phyloP scores from a whole-genome alignment of 2,329 filamentous ascomycete species.

The Colletotrichum eremochloae region DNA sequence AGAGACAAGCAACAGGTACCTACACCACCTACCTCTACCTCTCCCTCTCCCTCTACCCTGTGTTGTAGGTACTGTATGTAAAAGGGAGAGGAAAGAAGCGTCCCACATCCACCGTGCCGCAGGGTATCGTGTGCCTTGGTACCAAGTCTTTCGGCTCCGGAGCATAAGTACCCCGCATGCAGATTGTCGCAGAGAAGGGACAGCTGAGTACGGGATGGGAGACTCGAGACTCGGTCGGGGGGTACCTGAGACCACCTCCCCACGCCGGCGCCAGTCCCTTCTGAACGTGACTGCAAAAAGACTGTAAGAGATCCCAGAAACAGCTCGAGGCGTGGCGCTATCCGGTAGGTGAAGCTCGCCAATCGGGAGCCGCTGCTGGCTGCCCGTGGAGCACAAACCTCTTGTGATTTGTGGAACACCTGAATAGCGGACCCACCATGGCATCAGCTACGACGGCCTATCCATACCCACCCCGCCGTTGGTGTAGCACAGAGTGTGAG shows the following conservation, averaged over 20 bases:
- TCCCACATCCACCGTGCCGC: slow-evolving; percentile 31
- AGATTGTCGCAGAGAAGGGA: not conserved
- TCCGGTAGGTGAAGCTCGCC: slow-evolving; percentile 16
- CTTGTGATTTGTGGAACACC: slow-evolving; percentile 32
- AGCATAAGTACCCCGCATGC: not conserved
- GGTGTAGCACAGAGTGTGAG: slow-evolving; percentile 34
- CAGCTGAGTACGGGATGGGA: slow-evolving; percentile 18
- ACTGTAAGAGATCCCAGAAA: slow-evolving; percentile 6
- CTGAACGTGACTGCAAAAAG: slow-evolving; percentile 30
- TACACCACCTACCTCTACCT: too few relatives aligned
- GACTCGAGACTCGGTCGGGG: slow-evolving; percentile 21
- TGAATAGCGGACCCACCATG: not conserved
- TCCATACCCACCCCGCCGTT: slow-evolving; percentile 41
- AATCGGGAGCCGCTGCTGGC: slow-evolving; percentile 14
- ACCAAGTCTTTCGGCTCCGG: slow-evolving; percentile 14
- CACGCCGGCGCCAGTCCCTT: slow-evolving; percentile 36
- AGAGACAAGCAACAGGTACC: slow-evolving; percentile 36
- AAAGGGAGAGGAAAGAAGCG: slow-evolving; percentile 30
- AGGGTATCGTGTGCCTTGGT: slow-evolving; percentile 31
- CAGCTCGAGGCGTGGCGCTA: slow-evolving; percentile 39
- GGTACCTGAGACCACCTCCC: slow-evolving; percentile 27
- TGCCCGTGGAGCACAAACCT: slow-evolving; percentile 29
- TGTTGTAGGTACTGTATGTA: not conserved
- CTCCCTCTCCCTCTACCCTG: too few relatives aligned
- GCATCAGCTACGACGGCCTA: slow-evolving; percentile 30